phyloP scores from a whole-genome alignment of 202 grass and related monocot species.

The Panicum virgatum region DNA sequence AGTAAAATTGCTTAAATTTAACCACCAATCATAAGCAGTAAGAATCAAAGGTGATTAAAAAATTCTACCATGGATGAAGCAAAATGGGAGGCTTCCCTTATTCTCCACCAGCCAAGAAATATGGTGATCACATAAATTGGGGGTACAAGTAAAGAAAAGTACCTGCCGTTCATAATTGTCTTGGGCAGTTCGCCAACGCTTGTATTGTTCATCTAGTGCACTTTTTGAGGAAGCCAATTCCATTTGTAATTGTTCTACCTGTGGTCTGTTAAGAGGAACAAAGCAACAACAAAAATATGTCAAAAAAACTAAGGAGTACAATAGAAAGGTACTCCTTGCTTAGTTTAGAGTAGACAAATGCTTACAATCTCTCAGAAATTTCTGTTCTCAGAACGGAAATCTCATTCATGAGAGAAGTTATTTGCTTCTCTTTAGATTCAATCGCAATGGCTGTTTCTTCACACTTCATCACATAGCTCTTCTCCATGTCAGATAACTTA shows the following conservation, averaged over 20 bases:
- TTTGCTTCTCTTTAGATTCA: conserved; percentile 84
- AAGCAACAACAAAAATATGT: conserved; percentile 29
- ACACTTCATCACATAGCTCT: conserved; percentile 75
- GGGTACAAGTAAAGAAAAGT: not conserved
- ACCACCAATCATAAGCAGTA: not conserved
- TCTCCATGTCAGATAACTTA: conserved; percentile 79
- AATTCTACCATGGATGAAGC: not conserved
- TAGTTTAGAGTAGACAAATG: not conserved
- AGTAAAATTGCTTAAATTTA: not conserved
- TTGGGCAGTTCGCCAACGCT: conserved; percentile 78
- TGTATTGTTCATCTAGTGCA: conserved; percentile 74
- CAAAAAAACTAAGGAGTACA: conserved; percentile 1
- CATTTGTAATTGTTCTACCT: conserved; percentile 60
- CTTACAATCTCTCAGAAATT: conserved; percentile 81
- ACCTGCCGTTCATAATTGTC: conserved; percentile 98
- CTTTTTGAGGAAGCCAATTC: conserved; percentile 71
- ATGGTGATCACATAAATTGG: not conserved
- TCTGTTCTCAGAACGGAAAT: conserved; percentile 63
- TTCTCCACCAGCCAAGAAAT: not conserved
- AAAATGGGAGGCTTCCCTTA: not conserved
- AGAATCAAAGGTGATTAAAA: not conserved
- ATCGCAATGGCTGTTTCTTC: conserved; percentile 58
- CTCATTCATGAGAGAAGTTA: conserved; percentile 65
- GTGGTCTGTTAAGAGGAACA: conserved; percentile 43
- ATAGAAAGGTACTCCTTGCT: not conserved